These are phyloP conservation scores for Coniosporium tulheliwenetii DNA, from an alignment of 2,329 filamentous ascomycete genomes.

Conservation along the genomic window DNA sequence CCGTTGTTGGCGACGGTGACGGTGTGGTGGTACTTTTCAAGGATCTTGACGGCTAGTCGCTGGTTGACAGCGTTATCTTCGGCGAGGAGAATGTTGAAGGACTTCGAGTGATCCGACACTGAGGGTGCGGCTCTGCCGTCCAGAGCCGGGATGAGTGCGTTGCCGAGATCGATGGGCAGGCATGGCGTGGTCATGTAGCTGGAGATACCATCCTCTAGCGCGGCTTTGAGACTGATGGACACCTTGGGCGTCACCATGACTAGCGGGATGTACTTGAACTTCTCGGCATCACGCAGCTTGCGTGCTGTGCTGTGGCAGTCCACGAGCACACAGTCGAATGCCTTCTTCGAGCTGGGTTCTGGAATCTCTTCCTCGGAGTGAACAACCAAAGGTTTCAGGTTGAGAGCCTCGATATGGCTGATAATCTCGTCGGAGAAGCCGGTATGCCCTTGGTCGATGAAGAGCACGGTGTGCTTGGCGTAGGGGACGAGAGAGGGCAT, in stretches of 20 bases:
- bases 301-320: conserved; percentile 88
- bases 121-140: conserved; percentile 86
- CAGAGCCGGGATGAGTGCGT: conserved; percentile 87
- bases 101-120: conserved; percentile 84
- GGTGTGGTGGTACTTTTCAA: conserved; percentile 90
- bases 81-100: conserved; percentile 85
- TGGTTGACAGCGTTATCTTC: conserved; percentile 98
- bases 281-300: conserved; percentile 69
- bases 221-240: conserved; percentile 83
- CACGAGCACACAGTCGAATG: conserved; percentile 90
- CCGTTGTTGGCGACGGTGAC: conserved; percentile 93
- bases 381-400: conserved; percentile 72
- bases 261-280: conserved; percentile 96
- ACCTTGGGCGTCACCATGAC: conserved; percentile 81
- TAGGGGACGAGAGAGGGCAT: conserved; percentile 80
- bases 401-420: conserved; percentile 61
- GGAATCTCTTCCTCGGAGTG: conserved; percentile 52
- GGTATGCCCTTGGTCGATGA: conserved; percentile 83
- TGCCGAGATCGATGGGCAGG: conserved; percentile 82
- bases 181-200: conserved; percentile 98
- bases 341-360: conserved; percentile 29
- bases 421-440: conserved; percentile 61
- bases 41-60: conserved; percentile 84
- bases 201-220: conserved; percentile 88
- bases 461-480: conserved; percentile 79